phyloP scores from a whole-genome alignment of 441 rosid genomes.

The Manihot esculenta region DNA sequence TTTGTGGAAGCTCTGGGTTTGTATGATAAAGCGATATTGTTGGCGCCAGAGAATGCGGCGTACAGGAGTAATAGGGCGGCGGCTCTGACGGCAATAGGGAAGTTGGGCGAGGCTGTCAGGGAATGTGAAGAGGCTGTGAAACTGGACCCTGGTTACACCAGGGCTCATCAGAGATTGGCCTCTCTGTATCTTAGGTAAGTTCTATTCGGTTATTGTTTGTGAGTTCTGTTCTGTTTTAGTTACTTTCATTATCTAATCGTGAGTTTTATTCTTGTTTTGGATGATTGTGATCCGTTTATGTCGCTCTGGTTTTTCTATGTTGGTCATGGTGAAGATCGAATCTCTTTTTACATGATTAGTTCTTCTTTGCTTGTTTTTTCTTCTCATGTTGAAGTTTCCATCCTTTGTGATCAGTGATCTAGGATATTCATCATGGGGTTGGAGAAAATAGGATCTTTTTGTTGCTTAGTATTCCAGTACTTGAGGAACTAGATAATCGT shows the following conservation, averaged over 20 bases:
- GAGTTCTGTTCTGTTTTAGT: neutral
- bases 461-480: neutral
- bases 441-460: neutral
- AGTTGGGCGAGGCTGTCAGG: constrained; percentile 61
- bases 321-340: neutral
- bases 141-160: constrained; percentile 53
- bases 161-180: constrained; percentile 74
- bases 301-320: neutral
- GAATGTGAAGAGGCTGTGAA: constrained; percentile 78
- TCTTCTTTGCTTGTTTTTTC: neutral
- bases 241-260: neutral
- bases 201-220: neutral
- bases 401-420: neutral
- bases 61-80: constrained; percentile 70
- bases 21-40: constrained; percentile 64
- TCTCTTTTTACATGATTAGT: neutral
- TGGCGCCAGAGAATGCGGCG: constrained; percentile 56
- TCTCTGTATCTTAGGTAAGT: constrained; percentile 58
- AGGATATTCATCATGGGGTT: neutral
- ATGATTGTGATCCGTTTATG: neutral
- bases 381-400: neutral
- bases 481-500: constrained; percentile 4
- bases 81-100: constrained; percentile 53
- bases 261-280: neutral
- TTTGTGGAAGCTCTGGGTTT: constrained; percentile 61